Base-by-base conservation (phyloP, 345 rosid species). In the Cardiospermum halicacabum region DNA sequence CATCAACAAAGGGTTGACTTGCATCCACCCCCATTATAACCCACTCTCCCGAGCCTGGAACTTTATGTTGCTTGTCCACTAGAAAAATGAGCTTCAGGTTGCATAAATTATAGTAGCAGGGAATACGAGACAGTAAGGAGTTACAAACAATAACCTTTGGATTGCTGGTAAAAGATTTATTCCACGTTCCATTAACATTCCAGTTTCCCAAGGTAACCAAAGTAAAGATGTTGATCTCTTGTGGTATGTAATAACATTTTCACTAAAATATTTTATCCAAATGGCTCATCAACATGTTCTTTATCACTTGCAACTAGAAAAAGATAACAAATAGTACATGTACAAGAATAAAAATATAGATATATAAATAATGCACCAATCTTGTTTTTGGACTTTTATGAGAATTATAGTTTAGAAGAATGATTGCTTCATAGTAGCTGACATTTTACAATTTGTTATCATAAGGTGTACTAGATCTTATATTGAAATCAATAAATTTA, bases 321-420 rank as follows among this genome's bases (percentile, higher is more conserved):
- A n/a, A n/a, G n/a, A n/a, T n/a, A n/a, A n/a, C n/a, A n/a, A n/a
- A n/a, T n/a, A n/a, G n/a, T n/a, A n/a, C n/a, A n/a, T n/a, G n/a
- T n/a, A n/a, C n/a, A n/a, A n/a, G n/a, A n/a, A n/a, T n/a, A n/a
- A n/a, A n/a, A n/a, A n/a, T 31, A 8, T 7, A 24, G n/a, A n/a
- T 3, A 16, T 1, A 32, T 83, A 88, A 49, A 81, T 68, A 84
- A 85, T 83, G 53, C 88, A n/a, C n/a, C n/a, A n/a, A n/a, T n/a
- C 88, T 76, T 85, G 86, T 53, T 86, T 86, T 79, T 81, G 86
- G 0, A 81, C 53, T 88, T 83, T 79, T 1, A 66, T 55, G 21
- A 72, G 69, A 60, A 59, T 81, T 25, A 86, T 73, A 27, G 47
- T 68, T n/a, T 86, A 87, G 12, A 82, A 83, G 30, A 76, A 7